These are phyloP conservation scores for Vitis rotundifolia DNA, from an alignment of 164 flowering plant genomes.

Conservation along the genomic window DNA sequence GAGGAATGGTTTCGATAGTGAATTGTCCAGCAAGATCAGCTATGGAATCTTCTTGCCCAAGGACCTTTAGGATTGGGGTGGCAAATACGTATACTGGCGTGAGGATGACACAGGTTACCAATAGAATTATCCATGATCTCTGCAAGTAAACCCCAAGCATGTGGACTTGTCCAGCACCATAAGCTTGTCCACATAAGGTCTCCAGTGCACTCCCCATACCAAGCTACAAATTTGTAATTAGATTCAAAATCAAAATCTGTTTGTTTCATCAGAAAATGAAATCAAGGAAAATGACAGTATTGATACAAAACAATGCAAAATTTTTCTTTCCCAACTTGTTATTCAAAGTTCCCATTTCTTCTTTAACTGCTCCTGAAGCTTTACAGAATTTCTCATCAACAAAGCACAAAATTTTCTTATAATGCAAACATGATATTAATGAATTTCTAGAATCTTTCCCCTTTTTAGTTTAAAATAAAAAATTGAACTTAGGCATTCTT, in stretches of 20 bases:
- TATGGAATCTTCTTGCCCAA: slow-evolving; percentile 44
- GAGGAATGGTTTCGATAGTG: slow-evolving; percentile 41
- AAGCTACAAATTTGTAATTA: slow-evolving; percentile 31
- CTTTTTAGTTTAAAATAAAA: too few species aligned
- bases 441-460: too few species aligned
- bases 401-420: too few species aligned
- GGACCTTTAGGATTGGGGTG: slow-evolving; percentile 43
- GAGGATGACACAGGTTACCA: slow-evolving; percentile 28
- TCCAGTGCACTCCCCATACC: slow-evolving; percentile 78
- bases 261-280: background rate
- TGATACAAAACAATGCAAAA: too few species aligned
- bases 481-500: too few species aligned
- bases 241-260: background rate
- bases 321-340: too few species aligned
- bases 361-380: too few species aligned
- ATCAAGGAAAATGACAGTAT: background rate
- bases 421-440: too few species aligned
- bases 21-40: slow-evolving; percentile 52
- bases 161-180: slow-evolving; percentile 56
- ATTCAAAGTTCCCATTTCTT: too few species aligned
- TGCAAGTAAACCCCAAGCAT: slow-evolving; percentile 68
- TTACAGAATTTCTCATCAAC: too few species aligned
- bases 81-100: slow-evolving; percentile 56
- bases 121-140: slow-evolving; percentile 49
- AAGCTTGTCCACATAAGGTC: slow-evolving; percentile 73